Percentiles rank a stretch among this genome's conserved stretches.
These are phyloP conservation scores for Coniferiporia sulphurascens DNA, from an alignment of 1,284 basidiomycete species.

Conservation along the genomic window DNA sequence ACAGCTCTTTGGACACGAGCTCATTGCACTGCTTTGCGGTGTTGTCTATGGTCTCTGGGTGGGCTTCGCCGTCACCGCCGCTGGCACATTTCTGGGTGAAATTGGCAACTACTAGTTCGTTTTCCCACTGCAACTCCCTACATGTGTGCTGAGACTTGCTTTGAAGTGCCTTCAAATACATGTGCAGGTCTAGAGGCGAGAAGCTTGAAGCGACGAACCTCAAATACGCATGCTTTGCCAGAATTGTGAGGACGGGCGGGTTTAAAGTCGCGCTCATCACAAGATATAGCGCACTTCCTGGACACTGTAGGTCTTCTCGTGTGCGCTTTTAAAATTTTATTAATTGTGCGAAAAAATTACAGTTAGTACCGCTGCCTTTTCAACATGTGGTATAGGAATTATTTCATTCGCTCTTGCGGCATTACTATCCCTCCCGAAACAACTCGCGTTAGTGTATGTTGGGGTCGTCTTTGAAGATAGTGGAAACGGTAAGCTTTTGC, in stretches of 20 bases:
- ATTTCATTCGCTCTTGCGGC: slow-evolving; percentile 68
- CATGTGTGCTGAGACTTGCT: background rate
- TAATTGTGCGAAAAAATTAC: background rate
- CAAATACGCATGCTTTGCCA: slow-evolving; percentile 72
- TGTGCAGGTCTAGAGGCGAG: slow-evolving; percentile 56
- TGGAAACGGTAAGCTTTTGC: background rate
- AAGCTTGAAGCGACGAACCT: slow-evolving; percentile 70
- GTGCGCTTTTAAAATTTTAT: background rate
- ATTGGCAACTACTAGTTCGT: slow-evolving; percentile 67
- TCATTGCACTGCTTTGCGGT: slow-evolving; percentile 49
- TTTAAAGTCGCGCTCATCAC: slow-evolving; percentile 73
- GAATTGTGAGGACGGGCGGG: slow-evolving; percentile 75
- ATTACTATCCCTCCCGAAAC: slow-evolving; percentile 73
- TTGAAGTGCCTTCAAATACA: slow-evolving; percentile 59
- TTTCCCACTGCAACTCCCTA: background rate
- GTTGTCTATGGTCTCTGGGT: slow-evolving; percentile 46
- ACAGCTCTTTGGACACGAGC: slow-evolving; percentile 49
- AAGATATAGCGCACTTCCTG: slow-evolving; percentile 77
- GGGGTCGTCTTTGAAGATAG: slow-evolving; percentile 53
- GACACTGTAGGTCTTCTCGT: slow-evolving; percentile 44
- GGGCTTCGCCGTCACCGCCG: slow-evolving; percentile 58
- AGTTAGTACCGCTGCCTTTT: slow-evolving; percentile 73
- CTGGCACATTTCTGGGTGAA: slow-evolving; percentile 64
- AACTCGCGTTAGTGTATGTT: slow-evolving; percentile 70
- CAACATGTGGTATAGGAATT: slow-evolving; percentile 75